A percentile compares a stretch with the other conserved stretches of the same genome.
These are phyloP conservation scores for Pseudogymnoascus sp. DNA, from an alignment of 2,329 filamentous ascomycete genomes.

Conservation along the genomic window DNA sequence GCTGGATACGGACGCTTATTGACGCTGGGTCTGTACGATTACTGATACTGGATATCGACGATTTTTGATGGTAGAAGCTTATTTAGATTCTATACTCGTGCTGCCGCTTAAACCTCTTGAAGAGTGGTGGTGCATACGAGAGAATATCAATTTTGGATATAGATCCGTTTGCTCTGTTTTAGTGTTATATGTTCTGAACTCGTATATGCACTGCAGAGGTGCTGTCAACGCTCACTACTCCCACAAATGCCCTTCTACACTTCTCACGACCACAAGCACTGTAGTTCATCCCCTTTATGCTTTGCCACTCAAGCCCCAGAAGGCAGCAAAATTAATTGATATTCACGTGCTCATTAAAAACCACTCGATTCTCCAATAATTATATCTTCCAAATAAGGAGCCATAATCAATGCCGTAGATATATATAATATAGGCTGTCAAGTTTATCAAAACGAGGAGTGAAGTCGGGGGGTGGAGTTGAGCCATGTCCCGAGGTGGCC, in stretches of 20 bases:
- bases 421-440: neutral
- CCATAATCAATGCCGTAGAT: neutral
- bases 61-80: conserved; percentile 5
- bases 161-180: neutral
- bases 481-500: neutral
- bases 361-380: neutral
- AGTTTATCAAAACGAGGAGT: neutral
- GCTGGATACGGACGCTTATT: neutral
- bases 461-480: neutral
- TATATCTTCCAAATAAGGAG: neutral
- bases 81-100: conserved; percentile 3
- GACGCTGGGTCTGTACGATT: conserved; percentile 3
- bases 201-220: neutral
- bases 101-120: neutral
- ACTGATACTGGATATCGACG: conserved; percentile 6
- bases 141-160: neutral
- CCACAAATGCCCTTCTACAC: neutral
- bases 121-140: neutral
- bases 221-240: neutral
- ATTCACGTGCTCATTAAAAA: neutral
- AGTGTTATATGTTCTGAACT: neutral
- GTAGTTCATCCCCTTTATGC: neutral
- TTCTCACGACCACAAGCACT: neutral
- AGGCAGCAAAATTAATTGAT: neutral
- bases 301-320: neutral